These are phyloP conservation scores for Heliocybe sulcata DNA, from an alignment of 1,284 basidiomycete species.

Conservation along the genomic window DNA sequence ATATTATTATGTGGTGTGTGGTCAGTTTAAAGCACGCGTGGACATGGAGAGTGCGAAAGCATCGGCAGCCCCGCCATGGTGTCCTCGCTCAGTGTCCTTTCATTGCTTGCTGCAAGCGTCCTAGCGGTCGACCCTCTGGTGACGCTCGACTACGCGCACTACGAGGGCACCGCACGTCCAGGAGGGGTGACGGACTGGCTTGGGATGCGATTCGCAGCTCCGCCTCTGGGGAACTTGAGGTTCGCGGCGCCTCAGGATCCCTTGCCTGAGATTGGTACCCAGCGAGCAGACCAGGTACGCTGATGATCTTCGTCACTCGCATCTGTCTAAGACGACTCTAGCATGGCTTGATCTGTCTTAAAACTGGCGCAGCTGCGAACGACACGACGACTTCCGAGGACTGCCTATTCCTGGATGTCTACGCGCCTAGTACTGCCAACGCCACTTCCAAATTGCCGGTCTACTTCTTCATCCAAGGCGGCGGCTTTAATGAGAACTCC, in stretches of 20 bases:
- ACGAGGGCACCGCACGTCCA: not conserved
- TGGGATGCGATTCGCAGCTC: not conserved
- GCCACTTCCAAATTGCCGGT: not conserved
- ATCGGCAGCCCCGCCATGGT: not conserved
- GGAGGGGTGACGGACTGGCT: not conserved
- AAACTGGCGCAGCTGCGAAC: not conserved
- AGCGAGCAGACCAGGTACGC: not conserved
- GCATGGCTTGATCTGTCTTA: not conserved
- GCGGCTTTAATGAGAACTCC: not conserved
- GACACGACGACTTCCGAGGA: not conserved
- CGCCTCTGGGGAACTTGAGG: not conserved
- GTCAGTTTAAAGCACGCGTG: not conserved
- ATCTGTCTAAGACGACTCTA: not conserved
- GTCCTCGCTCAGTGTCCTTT: not conserved
- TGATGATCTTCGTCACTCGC: not conserved
- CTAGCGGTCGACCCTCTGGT: not conserved
- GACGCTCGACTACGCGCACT: not conserved
- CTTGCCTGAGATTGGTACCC: not conserved
- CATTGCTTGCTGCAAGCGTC: not conserved
- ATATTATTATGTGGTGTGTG: not conserved
- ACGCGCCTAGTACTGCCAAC: not conserved
- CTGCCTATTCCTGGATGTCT: not conserved
- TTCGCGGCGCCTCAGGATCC: not conserved
- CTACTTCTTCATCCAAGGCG: not conserved
- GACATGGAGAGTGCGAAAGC: not conserved